Evolutionary conservation across 768 basidiomycete genomes (phyloP).

Genomic region (Podaxis carcinomalis): DNA sequence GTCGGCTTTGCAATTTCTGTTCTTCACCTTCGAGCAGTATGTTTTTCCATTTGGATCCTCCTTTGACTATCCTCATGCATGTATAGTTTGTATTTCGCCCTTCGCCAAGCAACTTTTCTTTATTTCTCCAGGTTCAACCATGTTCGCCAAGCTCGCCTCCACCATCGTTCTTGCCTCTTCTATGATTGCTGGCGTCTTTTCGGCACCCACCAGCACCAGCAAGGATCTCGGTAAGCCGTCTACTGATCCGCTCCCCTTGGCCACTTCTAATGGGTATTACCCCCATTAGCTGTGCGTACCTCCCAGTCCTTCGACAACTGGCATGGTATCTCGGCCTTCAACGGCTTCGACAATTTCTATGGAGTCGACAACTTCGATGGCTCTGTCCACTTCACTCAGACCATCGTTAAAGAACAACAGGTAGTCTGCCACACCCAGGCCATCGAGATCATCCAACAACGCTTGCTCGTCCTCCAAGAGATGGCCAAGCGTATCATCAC

Average conservation of each 20-base stretch:
- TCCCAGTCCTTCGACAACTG: constrained; percentile 29
- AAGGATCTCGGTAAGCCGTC: not conserved
- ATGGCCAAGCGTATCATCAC: constrained; percentile 32
- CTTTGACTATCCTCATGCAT: not conserved
- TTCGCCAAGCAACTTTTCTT: constrained; percentile 8
- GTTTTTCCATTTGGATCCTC: not conserved
- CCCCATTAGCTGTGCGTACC: constrained; percentile 4
- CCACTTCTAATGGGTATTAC: not conserved
- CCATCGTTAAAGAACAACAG: constrained; percentile 25
- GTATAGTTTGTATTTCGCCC: not conserved
- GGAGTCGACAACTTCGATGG: constrained; percentile 32
- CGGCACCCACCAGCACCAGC: constrained; percentile 4
- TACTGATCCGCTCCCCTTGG: not conserved
- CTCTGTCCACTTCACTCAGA: constrained; percentile 21
- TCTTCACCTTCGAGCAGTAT: constrained; percentile 8
- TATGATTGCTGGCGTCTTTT: constrained; percentile 3
- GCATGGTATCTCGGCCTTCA: constrained; percentile 26
- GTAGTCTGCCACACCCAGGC: constrained; percentile 29
- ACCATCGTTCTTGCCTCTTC: constrained; percentile 2
- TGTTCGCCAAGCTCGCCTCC: constrained; percentile 7
- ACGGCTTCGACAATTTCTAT: constrained; percentile 34
- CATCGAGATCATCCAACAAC: constrained; percentile 32
- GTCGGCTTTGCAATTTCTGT: constrained; percentile 7
- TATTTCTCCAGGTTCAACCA: not conserved
- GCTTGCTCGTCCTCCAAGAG: constrained; percentile 37